Base-by-base conservation (phyloP, 768 basidiomycete genomes). In the Amanita jacksonii region DNA sequence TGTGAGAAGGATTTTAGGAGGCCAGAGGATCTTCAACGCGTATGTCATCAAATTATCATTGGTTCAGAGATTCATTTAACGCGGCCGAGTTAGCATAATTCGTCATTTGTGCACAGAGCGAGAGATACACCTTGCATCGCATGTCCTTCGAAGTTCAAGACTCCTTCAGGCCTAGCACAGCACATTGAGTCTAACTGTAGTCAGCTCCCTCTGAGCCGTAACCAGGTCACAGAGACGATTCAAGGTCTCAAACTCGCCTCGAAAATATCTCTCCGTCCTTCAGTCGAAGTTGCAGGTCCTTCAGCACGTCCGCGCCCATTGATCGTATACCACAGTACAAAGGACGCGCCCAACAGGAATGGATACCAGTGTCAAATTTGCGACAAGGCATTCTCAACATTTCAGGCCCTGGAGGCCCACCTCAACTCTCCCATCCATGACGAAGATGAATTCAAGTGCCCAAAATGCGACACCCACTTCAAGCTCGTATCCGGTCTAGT, bases 351-450 rank as follows among this genome's bases (percentile, higher is more conserved):
- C 57, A 68, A 70, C 49, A 69, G 68, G 4, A 46, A 20, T 10
- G 55, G 57, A 5, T 73, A 63, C 48, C 62, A 64, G 49, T 73
- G 71, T 51, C 65, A 54, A 47, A 49, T 73, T 18, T 73, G 71
- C 48, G 49, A 56, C 31, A 54, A 51, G 24, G 53, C 47, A n/a
- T 70, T 66, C 54, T 28, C 41, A 8, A 47, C 52, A 3, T 58
- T 66, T 13, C 2, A 28, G 1, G 49, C 56, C 3, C 61, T 72
- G 15, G 64, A 70, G 48, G 22, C 46, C 9, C 66, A 68, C 42
- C 50, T 66, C 28, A 57, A 57, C 49, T 69, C 67, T 36, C 57
- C 64, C 2, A 55, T 54, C 10, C 69, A 71, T 48, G 65, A 66
- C 46, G 54, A 46, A 23, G 54, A 64, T 41, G 60, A 68, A 52